Evolutionary conservation across 371 early-diverging fungal species (phyloP).

Genomic region (Lichtheimia corymbifera): DNA sequence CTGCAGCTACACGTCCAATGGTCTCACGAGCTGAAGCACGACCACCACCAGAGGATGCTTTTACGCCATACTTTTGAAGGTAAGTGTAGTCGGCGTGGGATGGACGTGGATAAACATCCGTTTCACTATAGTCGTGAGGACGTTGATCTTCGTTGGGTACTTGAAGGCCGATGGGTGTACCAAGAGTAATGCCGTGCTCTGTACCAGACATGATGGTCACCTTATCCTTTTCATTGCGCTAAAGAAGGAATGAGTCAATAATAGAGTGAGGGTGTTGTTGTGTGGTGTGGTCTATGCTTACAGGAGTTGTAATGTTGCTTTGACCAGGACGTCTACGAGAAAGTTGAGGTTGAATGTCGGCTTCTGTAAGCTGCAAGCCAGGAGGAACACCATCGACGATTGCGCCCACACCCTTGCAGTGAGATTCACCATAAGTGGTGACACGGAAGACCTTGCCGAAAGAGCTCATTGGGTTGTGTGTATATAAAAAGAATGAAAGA

Average conservation of each 20-base stretch:
- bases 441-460: slow-evolving; percentile 83
- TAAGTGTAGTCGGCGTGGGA: slow-evolving; percentile 98
- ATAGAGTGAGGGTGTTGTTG: background rate
- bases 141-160: slow-evolving; percentile 96
- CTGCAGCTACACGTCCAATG: slow-evolving; percentile 95
- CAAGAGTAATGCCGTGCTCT: slow-evolving; percentile 91
- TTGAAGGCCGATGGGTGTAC: slow-evolving; percentile 92
- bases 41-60: slow-evolving; percentile 95
- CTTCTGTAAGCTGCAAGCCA: slow-evolving; percentile 86
- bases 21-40: slow-evolving; percentile 95
- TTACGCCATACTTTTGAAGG: slow-evolving; percentile 92
- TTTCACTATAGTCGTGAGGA: slow-evolving; percentile 95
- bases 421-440: slow-evolving; percentile 98
- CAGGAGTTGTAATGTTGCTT: slow-evolving; percentile 92
- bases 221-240: slow-evolving; percentile 90
- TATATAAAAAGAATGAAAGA: background rate
- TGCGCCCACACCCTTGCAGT: slow-evolving; percentile 97
- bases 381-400: slow-evolving; percentile 97
- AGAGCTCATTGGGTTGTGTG: slow-evolving; percentile 64
- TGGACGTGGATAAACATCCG: slow-evolving; percentile 90
- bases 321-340: slow-evolving; percentile 94
- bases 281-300: slow-evolving; percentile 37
- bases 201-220: slow-evolving; percentile 93
- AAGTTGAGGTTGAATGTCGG: slow-evolving; percentile 91
- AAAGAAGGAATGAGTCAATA: background rate